Evolutionary conservation across 2,329 filamentous ascomycete species (phyloP).

Genomic region (Plectosphaerella sp.): DNA sequence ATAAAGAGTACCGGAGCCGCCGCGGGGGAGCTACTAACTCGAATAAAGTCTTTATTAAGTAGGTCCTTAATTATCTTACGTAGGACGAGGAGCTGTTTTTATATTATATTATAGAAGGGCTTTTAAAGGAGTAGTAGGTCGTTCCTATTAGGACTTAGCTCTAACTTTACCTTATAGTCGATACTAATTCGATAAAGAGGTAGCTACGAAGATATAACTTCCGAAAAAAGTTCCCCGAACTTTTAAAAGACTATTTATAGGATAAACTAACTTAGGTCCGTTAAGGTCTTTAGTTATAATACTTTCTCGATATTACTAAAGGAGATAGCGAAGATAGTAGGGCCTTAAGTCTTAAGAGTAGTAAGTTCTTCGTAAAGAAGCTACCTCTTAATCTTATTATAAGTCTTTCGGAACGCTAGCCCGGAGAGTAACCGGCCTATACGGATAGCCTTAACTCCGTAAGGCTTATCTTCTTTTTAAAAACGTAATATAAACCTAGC

Average conservation of each 20-base stretch:
- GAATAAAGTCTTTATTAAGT: neutral
- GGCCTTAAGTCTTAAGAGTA: no score
- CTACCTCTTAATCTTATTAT: neutral
- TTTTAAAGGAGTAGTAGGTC: neutral
- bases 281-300: neutral
- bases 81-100: constrained; percentile 1
- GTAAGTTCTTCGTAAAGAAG: no score
- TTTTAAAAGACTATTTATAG: neutral
- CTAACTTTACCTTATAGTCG: neutral
- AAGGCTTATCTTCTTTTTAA: neutral
- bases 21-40: neutral
- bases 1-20: neutral
- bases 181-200: neutral
- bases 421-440: neutral
- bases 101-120: neutral
- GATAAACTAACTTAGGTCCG: neutral
- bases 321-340: no score
- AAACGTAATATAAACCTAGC: neutral
- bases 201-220: neutral
- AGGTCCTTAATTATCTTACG: neutral
- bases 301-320: neutral
- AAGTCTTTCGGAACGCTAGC: neutral
- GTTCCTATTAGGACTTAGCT: neutral
- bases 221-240: neutral
- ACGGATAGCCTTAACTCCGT: neutral